These are phyloP conservation scores for Colletotrichum agaves DNA, from an alignment of 2,329 filamentous ascomycete species.

Conservation along the genomic window DNA sequence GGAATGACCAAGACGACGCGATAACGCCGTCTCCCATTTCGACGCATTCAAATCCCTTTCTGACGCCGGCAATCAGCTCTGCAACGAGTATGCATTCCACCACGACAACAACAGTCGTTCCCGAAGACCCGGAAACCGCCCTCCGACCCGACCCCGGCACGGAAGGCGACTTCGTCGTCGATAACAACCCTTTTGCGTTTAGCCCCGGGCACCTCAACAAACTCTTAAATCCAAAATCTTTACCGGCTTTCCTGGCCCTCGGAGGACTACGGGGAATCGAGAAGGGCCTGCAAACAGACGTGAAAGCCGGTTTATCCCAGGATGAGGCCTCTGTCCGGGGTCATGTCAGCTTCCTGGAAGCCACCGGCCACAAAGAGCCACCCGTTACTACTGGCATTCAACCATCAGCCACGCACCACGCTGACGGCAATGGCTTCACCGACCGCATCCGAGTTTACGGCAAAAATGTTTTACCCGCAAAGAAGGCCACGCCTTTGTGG, in stretches of 20 bases:
- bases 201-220: conserved; percentile 79
- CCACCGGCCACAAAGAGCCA: conserved; percentile 49
- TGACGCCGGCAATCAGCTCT: conserved; percentile 40
- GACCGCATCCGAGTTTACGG: conserved; percentile 69
- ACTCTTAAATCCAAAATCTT: conserved; percentile 78
- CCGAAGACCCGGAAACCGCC: conserved; percentile 57
- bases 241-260: conserved; percentile 75
- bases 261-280: conserved; percentile 77
- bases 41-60: conserved; percentile 42
- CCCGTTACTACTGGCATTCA: conserved; percentile 2
- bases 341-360: conserved; percentile 76
- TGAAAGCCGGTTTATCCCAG: conserved; percentile 71
- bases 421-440: conserved; percentile 40
- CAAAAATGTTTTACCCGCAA: conserved; percentile 70
- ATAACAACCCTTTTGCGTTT: conserved; percentile 81
- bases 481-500: conserved; percentile 70
- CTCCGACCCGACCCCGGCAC: conserved; percentile 76
- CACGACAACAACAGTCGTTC: conserved; percentile 26
- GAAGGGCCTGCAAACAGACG: conserved; percentile 73
- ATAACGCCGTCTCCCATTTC: conserved; percentile 37
- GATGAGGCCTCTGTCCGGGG: conserved; percentile 74
- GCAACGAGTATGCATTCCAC: conserved; percentile 38
- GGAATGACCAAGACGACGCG: conserved; percentile 34
- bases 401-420: conserved; percentile 21
- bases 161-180: conserved; percentile 75